phyloP scores from a whole-genome alignment of 768 basidiomycete genomes.

The Cystofilobasidium capitatum region DNA sequence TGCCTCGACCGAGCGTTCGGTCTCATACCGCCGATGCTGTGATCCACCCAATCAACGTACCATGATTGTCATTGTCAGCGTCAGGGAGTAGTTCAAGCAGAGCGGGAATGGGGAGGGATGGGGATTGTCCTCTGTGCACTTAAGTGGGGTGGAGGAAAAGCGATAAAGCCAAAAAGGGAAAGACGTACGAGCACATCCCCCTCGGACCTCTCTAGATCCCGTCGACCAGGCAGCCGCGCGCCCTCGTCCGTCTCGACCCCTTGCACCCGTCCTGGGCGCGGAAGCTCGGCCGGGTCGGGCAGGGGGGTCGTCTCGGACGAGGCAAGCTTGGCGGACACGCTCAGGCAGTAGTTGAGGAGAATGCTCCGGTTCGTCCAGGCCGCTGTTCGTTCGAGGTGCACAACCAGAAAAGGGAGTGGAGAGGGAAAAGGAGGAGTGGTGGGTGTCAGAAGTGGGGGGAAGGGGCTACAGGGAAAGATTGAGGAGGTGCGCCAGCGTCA shows the following conservation, averaged over 20 bases:
- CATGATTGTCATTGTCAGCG: too few species aligned
- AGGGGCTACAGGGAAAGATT: too few species aligned
- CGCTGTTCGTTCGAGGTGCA: neutral
- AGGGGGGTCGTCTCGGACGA: neutral
- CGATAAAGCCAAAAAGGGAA: neutral
- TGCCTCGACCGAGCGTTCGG: slow-evolving; percentile 19
- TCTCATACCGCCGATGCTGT: slow-evolving; percentile 19
- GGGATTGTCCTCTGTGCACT: neutral
- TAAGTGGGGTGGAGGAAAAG: neutral
- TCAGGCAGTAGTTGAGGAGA: slow-evolving; percentile 12
- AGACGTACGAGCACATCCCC: slow-evolving; percentile 15
- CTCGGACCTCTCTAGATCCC: slow-evolving; percentile 14
- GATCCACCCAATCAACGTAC: too few species aligned
- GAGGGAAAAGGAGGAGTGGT: neutral
- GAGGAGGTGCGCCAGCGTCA: too few species aligned
- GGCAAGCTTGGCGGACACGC: slow-evolving; percentile 1
- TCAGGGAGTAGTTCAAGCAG: neutral
- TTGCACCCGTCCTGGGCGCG: neutral
- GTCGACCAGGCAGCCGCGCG: neutral
- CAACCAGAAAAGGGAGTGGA: neutral
- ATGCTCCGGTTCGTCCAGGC: slow-evolving; percentile 18
- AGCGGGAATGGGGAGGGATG: neutral
- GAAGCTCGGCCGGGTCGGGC: neutral
- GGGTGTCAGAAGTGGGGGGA: neutral
- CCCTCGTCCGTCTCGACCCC: slow-evolving; percentile 6